Base-by-base conservation (phyloP, 1,284 basidiomycete species). In the Ustilago loliicola region DNA sequence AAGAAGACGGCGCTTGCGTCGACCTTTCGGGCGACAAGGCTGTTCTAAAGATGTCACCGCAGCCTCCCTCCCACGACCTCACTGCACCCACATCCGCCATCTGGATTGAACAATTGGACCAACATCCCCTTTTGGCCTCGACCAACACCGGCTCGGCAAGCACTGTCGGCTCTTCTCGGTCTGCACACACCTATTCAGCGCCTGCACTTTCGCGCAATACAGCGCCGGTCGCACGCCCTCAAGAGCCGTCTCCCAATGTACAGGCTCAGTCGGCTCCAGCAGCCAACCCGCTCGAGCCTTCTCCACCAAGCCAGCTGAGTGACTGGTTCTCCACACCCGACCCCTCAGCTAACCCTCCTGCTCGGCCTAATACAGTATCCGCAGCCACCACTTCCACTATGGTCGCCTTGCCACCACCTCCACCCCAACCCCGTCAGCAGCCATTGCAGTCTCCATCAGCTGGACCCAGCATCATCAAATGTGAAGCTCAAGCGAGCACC, bases 301-400 rank as follows among this genome's bases (percentile, higher is more conserved):
- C 54, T 21, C 59, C 66, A 11, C 52, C 69, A 1, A 61, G 58
- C 32, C 65, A 72, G 60, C 56, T 61, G 40, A 65, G 58, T 50
- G 63, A 72, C 48, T 77, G 75, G 75, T 77, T 77, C 34, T 52
- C 66, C 11, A 77, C 75, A 6, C 75, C 75, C 21, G 62, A 56
- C 11, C 74, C 74, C 5, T 21, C 45, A 10, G 51, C 7, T 30
- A n/a, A 53, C 3, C 21, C 27, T 10, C 25, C 36, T 10, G 30
- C 23, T 32, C 55, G 30, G 9, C 30, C 30, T 5, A 38, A 15
- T n/a, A 11, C 63, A 40, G 53, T 23, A 30, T 27, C 62, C 9
- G 15, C 48, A 17, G n/a, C 21, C 30, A 29, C 59, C 7, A 38
- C 63, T 8, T 4, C 47, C 6, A 23, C 52, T 6, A 21, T 34